Evolutionary conservation across 176 grass and related monocot species (phyloP), one percentile per base, ranked within the genome.

Genomic region (Echinochloa phyllopogon): DNA sequence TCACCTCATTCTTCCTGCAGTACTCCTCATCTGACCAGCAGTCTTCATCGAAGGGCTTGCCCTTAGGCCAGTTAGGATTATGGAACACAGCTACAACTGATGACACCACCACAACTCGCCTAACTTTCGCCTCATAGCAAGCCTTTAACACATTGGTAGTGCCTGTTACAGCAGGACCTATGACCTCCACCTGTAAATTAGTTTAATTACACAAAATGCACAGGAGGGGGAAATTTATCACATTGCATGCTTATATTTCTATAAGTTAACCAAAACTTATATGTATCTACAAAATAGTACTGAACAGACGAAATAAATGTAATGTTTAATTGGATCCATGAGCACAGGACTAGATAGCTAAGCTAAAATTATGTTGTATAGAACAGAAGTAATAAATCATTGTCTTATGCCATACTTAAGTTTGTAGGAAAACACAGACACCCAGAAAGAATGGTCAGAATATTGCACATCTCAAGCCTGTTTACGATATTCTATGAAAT

Each of bases 121-220:
- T 94, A 64, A 98, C 88, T 84, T 94, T 93, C 20, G 88, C 78
- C 65, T 93, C 90, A 5, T 73, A 44, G 67, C 90, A 87, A 64
- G 95, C 92, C 66, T 93, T 98, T 49, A 98, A 70, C 27, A 98
- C 92, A 67, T 98, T 98, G 24, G 60, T 60, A 69, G 95, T 98
- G n/a, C 95, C 95, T 66, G 74, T 82, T 50, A 97, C 90, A 81
- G 90, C 88, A 72, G 92, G 95, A 75, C 70, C 67, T 50, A 98
- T 76, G 51, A 98, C 44, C 39, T 92, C 88, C 61, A 40, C 86
- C 94, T 92, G 47, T 43, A 87, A 74, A 79, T 74, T 6, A 24
- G 67, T 38, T 37, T 55, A 40, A 51, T 71, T 72, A 18, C 36
- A 2, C 8, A 38, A 55, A 87, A 23, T 37, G 24, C 27, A 21